Percentiles rank a stretch among this genome's conserved stretches.
Conservation (phyloP, 495 filamentous ascomycete species). For the Daldinia loculata region DNA sequence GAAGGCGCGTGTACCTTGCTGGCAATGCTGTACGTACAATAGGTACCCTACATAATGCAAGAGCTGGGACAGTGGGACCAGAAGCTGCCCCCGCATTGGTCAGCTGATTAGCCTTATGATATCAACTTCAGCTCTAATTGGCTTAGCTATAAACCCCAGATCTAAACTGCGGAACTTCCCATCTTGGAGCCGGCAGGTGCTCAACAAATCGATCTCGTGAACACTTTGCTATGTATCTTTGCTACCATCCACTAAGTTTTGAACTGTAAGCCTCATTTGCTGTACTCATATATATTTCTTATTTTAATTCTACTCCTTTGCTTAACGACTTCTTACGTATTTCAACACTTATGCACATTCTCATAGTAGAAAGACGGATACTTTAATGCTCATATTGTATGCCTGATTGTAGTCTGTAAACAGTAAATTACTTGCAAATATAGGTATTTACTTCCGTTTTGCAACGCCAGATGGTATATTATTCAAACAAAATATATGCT, state of each 20-base stretch:
- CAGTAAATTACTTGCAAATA: background rate
- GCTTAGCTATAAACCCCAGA: constrained; percentile 25
- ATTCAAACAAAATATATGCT: constrained; percentile 3
- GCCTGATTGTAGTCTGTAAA: background rate
- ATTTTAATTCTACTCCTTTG: no score
- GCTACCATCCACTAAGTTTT: background rate
- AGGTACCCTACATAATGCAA: background rate
- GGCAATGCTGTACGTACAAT: background rate
- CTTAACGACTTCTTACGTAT: background rate
- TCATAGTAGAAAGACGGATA: no score
- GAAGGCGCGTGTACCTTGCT: constrained; percentile 9
- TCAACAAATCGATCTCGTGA: constrained; percentile 1
- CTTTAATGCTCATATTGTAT: background rate
- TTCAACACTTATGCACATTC: background rate
- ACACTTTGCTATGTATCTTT: background rate
- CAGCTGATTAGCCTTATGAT: constrained; percentile 34
- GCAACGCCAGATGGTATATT: background rate
- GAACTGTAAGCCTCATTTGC: background rate
- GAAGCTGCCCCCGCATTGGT: constrained; percentile 23
- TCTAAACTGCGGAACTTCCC: constrained; percentile 25
- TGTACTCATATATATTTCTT: no score
- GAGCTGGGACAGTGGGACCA: constrained; percentile 4
- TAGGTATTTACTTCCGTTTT: constrained; percentile 1
- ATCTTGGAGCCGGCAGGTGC: constrained; percentile 9
- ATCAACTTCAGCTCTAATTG: constrained; percentile 24